Conservation (phyloP, 164 flowering plant genomes). For the Magnolia changhungtana region DNA sequence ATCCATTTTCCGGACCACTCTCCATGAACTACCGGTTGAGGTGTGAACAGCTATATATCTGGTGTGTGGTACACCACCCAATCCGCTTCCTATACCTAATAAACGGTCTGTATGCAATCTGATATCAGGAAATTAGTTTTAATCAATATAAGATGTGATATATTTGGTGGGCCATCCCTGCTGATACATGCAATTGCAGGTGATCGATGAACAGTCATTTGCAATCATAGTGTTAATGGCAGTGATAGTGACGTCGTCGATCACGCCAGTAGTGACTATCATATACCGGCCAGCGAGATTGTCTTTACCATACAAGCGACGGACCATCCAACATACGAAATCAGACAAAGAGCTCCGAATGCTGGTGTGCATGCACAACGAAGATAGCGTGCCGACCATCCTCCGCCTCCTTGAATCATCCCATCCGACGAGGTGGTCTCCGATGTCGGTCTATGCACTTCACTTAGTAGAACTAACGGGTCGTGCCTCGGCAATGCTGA, state of each 20-base stretch:
- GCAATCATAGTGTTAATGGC: background rate
- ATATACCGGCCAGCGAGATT: background rate
- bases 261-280: background rate
- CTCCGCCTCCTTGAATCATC: conserved; percentile 32
- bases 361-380: conserved; percentile 25
- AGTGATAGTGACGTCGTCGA: background rate
- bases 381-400: conserved; percentile 23
- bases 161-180: no score
- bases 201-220: background rate
- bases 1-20: no score
- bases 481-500: conserved; percentile 25
- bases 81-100: no score
- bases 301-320: conserved; percentile 7
- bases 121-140: no score
- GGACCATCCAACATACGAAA: conserved; percentile 12
- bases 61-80: no score
- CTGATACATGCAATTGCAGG: background rate
- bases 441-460: conserved; percentile 29
- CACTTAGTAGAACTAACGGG: conserved; percentile 39
- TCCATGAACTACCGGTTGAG: no score
- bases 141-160: no score
- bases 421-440: conserved; percentile 25
- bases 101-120: no score
- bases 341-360: conserved; percentile 21
- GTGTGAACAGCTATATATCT: no score